A percentile compares a stretch with the other conserved stretches of the same genome.
phyloP scores from a whole-genome alignment of 164 flowering plant species.

The Stephania japonica region DNA sequence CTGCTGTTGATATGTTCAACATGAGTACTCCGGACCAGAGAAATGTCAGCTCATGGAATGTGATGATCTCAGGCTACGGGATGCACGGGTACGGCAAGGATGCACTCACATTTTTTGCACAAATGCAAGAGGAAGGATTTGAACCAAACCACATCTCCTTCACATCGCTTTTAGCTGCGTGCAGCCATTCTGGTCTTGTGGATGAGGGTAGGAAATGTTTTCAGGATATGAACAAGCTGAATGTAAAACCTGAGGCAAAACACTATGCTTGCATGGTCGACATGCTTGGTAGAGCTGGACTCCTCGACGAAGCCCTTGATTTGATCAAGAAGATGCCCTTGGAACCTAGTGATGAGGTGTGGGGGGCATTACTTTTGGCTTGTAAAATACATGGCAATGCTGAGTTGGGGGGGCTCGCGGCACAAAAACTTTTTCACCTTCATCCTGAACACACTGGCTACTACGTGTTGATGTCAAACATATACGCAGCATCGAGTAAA shows the following conservation, averaged over 20 bases:
- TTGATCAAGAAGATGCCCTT: slow-evolving; percentile 35
- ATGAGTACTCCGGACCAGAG: slow-evolving; percentile 16
- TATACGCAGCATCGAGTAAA: slow-evolving; percentile 35
- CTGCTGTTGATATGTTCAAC: slow-evolving; percentile 29
- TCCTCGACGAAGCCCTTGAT: slow-evolving; percentile 27
- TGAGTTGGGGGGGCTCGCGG: slow-evolving; percentile 34
- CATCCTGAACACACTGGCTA: slow-evolving; percentile 39
- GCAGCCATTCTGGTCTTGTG: slow-evolving; percentile 46
- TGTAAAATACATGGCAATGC: slow-evolving; percentile 41
- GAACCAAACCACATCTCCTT: slow-evolving; percentile 40
- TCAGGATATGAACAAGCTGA: slow-evolving; percentile 24
- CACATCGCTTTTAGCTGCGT: slow-evolving; percentile 36
- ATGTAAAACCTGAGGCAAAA: slow-evolving; percentile 23
- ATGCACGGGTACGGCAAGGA: slow-evolving; percentile 38
- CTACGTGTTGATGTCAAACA: slow-evolving; percentile 42
- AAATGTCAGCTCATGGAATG: slow-evolving; percentile 36
- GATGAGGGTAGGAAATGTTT: slow-evolving; percentile 39
- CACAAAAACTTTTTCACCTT: slow-evolving; percentile 30
- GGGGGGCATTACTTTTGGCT: slow-evolving; percentile 51
- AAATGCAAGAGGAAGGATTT: slow-evolving; percentile 33
- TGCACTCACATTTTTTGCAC: slow-evolving; percentile 26
- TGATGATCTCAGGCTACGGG: slow-evolving; percentile 40
- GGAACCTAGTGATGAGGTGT: slow-evolving; percentile 31
- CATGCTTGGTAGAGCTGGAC: slow-evolving; percentile 43
- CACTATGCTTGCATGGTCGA: slow-evolving; percentile 53